Conservation (phyloP, 441 rosid genomes). For the Brassica balearica region DNA sequence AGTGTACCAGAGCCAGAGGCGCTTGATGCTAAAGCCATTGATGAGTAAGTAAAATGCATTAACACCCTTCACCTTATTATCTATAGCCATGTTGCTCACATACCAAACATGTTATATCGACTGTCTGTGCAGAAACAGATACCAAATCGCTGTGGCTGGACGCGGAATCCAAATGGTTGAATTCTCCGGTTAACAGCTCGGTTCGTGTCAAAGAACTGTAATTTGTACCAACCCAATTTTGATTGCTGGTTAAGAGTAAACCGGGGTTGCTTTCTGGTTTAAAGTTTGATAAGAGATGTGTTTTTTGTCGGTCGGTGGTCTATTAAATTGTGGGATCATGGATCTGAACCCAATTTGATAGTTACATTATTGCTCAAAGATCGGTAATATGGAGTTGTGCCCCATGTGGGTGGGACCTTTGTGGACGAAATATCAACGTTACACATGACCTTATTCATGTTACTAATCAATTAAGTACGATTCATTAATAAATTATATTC, state of each 20-base stretch:
- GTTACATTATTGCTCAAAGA: slow-evolving; percentile 33
- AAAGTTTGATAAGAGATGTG: neutral
- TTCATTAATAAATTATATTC: neutral
- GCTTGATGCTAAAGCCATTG: slow-evolving; percentile 70
- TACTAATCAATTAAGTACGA: slow-evolving; percentile 11
- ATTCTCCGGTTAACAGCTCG: slow-evolving; percentile 46
- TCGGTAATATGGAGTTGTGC: slow-evolving; percentile 21
- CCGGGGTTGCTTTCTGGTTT: slow-evolving; percentile 15
- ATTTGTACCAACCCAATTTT: slow-evolving; percentile 19
- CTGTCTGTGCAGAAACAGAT: slow-evolving; percentile 57
- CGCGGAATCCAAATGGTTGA: slow-evolving; percentile 94
- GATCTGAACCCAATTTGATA: slow-evolving; percentile 29
- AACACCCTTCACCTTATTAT: neutral
- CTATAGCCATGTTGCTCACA: slow-evolving; percentile 7
- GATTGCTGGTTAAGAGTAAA: slow-evolving; percentile 30
- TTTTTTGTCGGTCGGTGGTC: slow-evolving; percentile 32
- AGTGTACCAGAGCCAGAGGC: slow-evolving; percentile 98
- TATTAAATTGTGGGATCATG: slow-evolving; percentile 37
- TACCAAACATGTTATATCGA: neutral
- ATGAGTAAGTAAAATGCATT: slow-evolving; percentile 58
- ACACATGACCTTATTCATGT: slow-evolving; percentile 28
- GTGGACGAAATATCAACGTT: slow-evolving; percentile 19
- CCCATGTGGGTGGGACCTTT: slow-evolving; percentile 37
- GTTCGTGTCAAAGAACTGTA: neutral
- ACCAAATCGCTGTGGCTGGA: slow-evolving; percentile 87